phyloP scores from a whole-genome alignment of 176 grass and related monocot species.

The Metroxylon sagu region DNA sequence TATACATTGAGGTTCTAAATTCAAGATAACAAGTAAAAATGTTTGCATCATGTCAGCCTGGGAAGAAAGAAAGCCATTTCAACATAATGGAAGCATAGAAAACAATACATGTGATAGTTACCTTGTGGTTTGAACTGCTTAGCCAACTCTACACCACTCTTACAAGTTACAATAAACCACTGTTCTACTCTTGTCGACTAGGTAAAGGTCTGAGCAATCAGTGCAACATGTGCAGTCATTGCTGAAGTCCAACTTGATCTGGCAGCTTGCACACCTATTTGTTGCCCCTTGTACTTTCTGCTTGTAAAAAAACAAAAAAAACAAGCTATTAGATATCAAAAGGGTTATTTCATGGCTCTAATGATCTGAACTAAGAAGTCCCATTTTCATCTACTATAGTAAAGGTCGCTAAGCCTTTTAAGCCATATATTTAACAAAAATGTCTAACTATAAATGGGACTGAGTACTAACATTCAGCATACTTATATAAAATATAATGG shows the following conservation, averaged over 20 bases:
- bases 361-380: no score
- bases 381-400: no score
- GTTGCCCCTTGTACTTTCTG: conserved; percentile 53
- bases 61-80: neutral
- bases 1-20: no score
- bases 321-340: conserved; percentile 9
- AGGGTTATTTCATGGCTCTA: neutral
- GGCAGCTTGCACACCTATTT: conserved; percentile 56
- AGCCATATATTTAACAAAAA: no score
- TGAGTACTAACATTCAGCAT: no score
- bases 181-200: conserved; percentile 42
- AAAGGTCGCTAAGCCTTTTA: no score
- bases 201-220: conserved; percentile 60
- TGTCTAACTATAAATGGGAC: no score
- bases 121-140: conserved; percentile 62
- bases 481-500: no score
- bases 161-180: conserved; percentile 69
- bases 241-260: conserved; percentile 70
- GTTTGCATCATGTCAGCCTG: no score
- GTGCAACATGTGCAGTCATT: conserved; percentile 63
- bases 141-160: conserved; percentile 32
- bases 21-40: no score
- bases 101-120: conserved; percentile 9
- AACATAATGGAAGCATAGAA: neutral
- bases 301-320: conserved; percentile 22